Percentiles rank a stretch among this genome's conserved stretches.
Evolutionary conservation across 306 rosid genomes (phyloP).

Genomic region (Ceratonia siliqua): DNA sequence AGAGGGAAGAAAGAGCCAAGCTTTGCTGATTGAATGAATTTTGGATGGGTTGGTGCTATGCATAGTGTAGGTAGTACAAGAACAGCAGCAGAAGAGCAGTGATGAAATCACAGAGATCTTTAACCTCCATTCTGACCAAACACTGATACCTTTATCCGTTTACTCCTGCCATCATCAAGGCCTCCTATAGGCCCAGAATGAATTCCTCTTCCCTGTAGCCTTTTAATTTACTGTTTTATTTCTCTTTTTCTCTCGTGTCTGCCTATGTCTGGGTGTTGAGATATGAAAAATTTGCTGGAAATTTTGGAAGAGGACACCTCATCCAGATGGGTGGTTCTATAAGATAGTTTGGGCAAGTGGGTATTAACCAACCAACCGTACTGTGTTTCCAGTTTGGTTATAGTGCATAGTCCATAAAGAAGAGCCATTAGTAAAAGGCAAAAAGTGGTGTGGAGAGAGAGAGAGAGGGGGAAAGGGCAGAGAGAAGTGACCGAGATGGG

Average conservation of each 20-base stretch:
- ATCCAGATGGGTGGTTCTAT: conserved; percentile 11
- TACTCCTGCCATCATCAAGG: conserved; percentile 46
- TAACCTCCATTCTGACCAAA: conserved; percentile 56
- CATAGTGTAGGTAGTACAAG: conserved; percentile 29
- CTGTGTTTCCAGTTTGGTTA: conserved; percentile 3
- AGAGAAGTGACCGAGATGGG: conserved; percentile 37
- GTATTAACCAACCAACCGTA: conserved; percentile 12
- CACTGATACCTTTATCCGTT: conserved; percentile 40
- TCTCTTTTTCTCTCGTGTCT: not conserved
- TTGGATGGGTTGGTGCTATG: conserved; percentile 15
- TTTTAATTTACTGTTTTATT: not conserved
- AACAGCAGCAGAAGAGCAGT: conserved; percentile 41
- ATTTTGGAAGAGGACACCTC: conserved; percentile 9
- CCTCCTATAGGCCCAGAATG: conserved; percentile 30
- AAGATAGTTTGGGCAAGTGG: conserved; percentile 31
- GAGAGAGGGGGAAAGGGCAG: conserved; percentile 12
- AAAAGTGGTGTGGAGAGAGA: not conserved
- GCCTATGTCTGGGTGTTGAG: not conserved
- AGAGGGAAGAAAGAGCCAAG: conserved; percentile 7
- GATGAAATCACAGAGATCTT: conserved; percentile 57
- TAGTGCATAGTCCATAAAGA: not conserved
- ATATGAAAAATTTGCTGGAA: conserved; percentile 26
- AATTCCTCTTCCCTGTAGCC: conserved; percentile 36
- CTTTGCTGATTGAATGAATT: conserved; percentile 24
- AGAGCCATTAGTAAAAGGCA: not conserved